Conservation (phyloP, 768 basidiomycete genomes). For the Boletus rufocinnamomeus region DNA sequence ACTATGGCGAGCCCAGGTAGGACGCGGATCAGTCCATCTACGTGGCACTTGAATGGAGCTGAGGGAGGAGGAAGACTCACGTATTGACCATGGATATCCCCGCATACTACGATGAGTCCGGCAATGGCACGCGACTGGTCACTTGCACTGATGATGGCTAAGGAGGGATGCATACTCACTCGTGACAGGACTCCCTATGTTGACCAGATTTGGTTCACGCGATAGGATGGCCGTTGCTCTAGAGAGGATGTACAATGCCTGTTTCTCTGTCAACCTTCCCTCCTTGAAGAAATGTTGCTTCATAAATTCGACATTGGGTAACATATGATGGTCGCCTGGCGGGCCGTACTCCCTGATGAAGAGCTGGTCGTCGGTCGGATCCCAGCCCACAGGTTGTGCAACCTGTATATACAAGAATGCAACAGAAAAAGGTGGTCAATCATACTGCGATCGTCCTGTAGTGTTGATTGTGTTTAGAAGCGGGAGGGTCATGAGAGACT, state of each 20-base stretch:
- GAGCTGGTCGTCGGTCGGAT: slow-evolving; percentile 75
- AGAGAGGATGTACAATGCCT: slow-evolving; percentile 82
- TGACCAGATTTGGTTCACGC: slow-evolving; percentile 82
- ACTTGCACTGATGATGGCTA: slow-evolving; percentile 6
- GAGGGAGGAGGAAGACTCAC: slow-evolving; percentile 76
- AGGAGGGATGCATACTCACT: slow-evolving; percentile 50
- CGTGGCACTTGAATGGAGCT: slow-evolving; percentile 66
- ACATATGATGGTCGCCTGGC: slow-evolving; percentile 39
- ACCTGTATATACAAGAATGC: slow-evolving; percentile 48
- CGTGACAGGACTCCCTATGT: slow-evolving; percentile 87
- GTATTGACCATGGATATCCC: slow-evolving; percentile 98
- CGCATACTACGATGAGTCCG: slow-evolving; percentile 65
- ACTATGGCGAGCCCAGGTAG: slow-evolving; percentile 48
- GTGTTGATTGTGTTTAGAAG: slow-evolving; percentile 13
- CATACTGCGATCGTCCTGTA: slow-evolving; percentile 25
- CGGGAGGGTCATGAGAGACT: slow-evolving; percentile 27
- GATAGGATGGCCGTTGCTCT: slow-evolving; percentile 65
- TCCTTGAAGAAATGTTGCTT: slow-evolving; percentile 90
- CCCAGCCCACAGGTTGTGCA: slow-evolving; percentile 60
- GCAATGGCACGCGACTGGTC: slow-evolving; percentile 9
- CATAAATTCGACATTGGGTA: slow-evolving; percentile 77
- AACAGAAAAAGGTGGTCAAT: slow-evolving; percentile 29
- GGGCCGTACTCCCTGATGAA: slow-evolving; percentile 52
- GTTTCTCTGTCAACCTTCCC: slow-evolving; percentile 78
- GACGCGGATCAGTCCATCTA: slow-evolving; percentile 3